These are phyloP conservation scores for Cladosporium sp. DNA, from an alignment of 2,329 filamentous ascomycete species.

Conservation along the genomic window DNA sequence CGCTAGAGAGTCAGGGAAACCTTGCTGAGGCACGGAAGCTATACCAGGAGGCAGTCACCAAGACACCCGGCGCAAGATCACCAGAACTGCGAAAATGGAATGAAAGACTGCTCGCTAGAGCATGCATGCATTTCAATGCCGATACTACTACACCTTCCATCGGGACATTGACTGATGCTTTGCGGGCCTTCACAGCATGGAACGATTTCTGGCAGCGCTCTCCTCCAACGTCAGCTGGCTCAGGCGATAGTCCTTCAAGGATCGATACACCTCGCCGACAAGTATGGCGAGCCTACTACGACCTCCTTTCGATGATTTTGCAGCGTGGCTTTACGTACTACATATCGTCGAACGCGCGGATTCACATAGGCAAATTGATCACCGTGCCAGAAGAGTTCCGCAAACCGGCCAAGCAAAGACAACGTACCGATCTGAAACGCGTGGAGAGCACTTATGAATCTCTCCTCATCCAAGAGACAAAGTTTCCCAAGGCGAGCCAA, in stretches of 20 bases:
- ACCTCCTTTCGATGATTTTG: conserved; percentile 71
- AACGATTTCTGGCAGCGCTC: conserved; percentile 58
- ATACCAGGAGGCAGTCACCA: conserved; percentile 20
- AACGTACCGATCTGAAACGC: conserved; percentile 72
- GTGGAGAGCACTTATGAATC: conserved; percentile 77
- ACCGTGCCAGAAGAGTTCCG: conserved; percentile 23
- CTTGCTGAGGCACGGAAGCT: conserved; percentile 20
- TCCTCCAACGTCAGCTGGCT: conserved; percentile 32
- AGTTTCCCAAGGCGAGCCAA: conserved; percentile 80
- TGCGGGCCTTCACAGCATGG: conserved; percentile 56
- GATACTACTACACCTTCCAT: conserved; percentile 20
- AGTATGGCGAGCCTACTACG: conserved; percentile 84
- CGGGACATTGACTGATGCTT: conserved; percentile 19
- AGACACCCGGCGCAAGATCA: conserved; percentile 26
- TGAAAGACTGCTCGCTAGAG: conserved; percentile 27
- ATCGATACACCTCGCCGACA: conserved; percentile 48
- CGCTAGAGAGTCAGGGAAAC: conserved; percentile 23
- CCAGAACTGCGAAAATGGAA: conserved; percentile 31
- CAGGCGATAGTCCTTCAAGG: conserved; percentile 23
- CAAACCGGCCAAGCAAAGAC: conserved; percentile 30
- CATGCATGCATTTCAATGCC: conserved; percentile 27
- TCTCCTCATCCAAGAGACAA: conserved; percentile 70
- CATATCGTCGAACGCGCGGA: neutral
- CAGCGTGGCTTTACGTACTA: conserved; percentile 59
- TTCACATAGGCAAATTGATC: neutral